These are phyloP conservation scores for Stagonosporopsis vannaccii DNA, from an alignment of 2,329 filamentous ascomycete genomes.

Conservation along the genomic window DNA sequence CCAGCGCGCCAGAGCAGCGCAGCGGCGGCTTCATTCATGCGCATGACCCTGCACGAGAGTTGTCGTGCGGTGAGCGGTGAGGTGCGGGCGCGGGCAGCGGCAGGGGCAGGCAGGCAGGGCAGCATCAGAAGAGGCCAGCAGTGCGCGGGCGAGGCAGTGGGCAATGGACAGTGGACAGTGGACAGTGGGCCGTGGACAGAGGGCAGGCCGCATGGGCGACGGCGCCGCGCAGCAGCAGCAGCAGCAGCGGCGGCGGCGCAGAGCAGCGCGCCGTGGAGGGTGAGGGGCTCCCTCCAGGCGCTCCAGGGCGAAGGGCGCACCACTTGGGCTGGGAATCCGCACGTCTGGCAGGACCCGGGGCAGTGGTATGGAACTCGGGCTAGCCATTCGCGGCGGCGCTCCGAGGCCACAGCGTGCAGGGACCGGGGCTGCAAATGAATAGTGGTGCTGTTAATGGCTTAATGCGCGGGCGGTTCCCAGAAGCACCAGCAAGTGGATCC, in stretches of 20 bases:
- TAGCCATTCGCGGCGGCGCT: conserved; percentile 23
- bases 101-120: neutral
- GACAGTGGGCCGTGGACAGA: too few relatives aligned
- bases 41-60: conserved; percentile 12
- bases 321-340: conserved; percentile 21
- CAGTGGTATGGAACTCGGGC: conserved; percentile 28
- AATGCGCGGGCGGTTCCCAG: conserved; percentile 30
- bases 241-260: too few relatives aligned
- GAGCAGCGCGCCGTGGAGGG: too few relatives aligned
- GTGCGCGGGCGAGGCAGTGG: too few relatives aligned
- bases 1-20: conserved; percentile 5
- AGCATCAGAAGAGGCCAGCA: too few relatives aligned
- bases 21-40: conserved; percentile 11
- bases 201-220: too few relatives aligned
- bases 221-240: too few relatives aligned
- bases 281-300: too few relatives aligned
- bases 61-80: conserved; percentile 18
- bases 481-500: conserved; percentile 30
- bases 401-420: conserved; percentile 27
- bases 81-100: conserved; percentile 2
- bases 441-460: conserved; percentile 31
- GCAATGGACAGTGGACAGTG: too few relatives aligned
- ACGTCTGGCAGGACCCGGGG: conserved; percentile 23
- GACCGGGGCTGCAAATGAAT: conserved; percentile 31
- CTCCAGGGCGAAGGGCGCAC: neutral